A percentile compares a stretch with the other conserved stretches of the same genome.
Evolutionary conservation across 2,329 filamentous ascomycete species (phyloP).

Genomic region (Phialocephala subalpina): DNA sequence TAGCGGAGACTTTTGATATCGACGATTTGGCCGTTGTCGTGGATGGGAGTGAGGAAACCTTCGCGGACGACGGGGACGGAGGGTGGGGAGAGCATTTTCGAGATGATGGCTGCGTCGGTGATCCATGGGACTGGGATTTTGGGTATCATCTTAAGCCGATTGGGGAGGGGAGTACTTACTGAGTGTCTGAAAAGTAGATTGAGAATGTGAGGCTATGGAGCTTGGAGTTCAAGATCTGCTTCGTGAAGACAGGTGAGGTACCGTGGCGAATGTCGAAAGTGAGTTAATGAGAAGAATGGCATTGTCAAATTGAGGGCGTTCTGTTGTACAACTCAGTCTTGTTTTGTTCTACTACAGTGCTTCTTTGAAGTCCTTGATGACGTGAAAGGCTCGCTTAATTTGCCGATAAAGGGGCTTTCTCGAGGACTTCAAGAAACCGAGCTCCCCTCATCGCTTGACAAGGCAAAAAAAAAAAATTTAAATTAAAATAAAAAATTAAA

Average conservation of each 20-base stretch:
- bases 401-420: background rate
- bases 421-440: background rate
- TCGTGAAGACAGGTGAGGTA: too few relatives aligned
- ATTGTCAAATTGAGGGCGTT: too few relatives aligned
- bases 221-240: too few relatives aligned
- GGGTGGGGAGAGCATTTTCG: background rate
- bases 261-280: too few relatives aligned
- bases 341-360: background rate
- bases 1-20: background rate
- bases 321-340: too few relatives aligned
- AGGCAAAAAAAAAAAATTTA: too few relatives aligned
- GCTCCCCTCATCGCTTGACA: background rate
- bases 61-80: background rate
- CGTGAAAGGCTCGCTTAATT: slow-evolving; percentile 5
- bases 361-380: background rate
- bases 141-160: background rate
- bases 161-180: background rate
- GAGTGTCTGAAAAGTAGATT: too few relatives aligned
- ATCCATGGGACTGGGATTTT: background rate
- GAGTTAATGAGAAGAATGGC: too few relatives aligned
- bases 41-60: background rate
- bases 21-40: background rate
- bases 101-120: background rate
- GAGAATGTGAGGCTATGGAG: too few relatives aligned
- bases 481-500: too few relatives aligned